These are phyloP conservation scores for Monosporascus sp. DNA, from an alignment of 2,329 filamentous ascomycete species.

Conservation along the genomic window DNA sequence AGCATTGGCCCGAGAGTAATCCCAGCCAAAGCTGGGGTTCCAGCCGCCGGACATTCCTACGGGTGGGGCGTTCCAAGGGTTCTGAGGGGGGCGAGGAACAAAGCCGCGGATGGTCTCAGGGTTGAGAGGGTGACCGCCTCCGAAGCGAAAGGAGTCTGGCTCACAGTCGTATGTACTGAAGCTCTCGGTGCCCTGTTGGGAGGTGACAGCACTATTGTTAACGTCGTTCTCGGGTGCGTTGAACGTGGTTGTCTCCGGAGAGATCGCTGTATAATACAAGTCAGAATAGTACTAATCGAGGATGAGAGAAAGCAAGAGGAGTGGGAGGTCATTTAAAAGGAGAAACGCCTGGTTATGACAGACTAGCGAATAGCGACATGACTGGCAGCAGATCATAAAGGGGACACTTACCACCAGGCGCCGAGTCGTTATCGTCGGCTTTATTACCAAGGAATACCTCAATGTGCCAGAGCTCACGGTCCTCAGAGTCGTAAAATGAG, in stretches of 20 bases:
- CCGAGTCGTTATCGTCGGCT: constrained; percentile 1
- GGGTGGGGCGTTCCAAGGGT: neutral
- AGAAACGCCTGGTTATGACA: neutral
- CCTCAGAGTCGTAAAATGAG: constrained; percentile 40
- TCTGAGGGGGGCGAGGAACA: neutral
- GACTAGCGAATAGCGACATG: neutral
- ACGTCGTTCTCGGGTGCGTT: too few relatives aligned
- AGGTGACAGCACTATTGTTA: too few relatives aligned
- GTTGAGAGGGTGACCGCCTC: too few relatives aligned
- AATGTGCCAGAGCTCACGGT: constrained; percentile 39
- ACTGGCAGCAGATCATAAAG: constrained; percentile 2
- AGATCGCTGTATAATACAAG: neutral
- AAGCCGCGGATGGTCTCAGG: neutral
- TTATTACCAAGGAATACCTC: constrained; percentile 34
- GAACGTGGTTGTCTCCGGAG: neutral
- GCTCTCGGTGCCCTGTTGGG: too few relatives aligned
- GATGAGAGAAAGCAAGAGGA: neutral
- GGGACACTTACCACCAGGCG: constrained; percentile 2
- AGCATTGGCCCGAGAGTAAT: constrained; percentile 1
- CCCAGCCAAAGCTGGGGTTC: constrained; percentile 20
- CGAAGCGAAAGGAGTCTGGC: too few relatives aligned
- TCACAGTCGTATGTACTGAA: neutral
- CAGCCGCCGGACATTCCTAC: constrained; percentile 11
- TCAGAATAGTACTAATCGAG: neutral
- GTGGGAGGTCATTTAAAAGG: neutral